Evolutionary conservation across 352 stramenopile genomes (phyloP).

Genomic region (Thraustotheca clavata): DNA sequence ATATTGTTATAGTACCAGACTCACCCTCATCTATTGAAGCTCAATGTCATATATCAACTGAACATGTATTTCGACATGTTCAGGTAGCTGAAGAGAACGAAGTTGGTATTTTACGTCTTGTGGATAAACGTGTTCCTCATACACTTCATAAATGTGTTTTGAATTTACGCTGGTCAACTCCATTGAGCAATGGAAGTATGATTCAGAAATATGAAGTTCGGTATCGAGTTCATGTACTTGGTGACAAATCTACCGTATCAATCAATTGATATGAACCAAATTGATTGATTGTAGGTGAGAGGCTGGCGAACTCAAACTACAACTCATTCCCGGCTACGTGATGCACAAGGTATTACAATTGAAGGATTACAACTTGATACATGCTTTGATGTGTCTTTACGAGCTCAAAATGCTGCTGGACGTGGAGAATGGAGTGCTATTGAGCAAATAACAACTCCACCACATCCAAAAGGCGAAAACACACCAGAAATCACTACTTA

Average conservation of each 20-base stretch:
- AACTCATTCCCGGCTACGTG: slow-evolving; percentile 26
- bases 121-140: slow-evolving; percentile 29
- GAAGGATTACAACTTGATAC: slow-evolving; percentile 49
- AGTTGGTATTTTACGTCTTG: slow-evolving; percentile 19
- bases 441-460: slow-evolving; percentile 1
- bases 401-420: slow-evolving; percentile 45
- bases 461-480: not conserved
- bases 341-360: slow-evolving; percentile 33
- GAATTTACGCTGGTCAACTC: slow-evolving; percentile 41
- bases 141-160: slow-evolving; percentile 49
- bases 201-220: slow-evolving; percentile 69
- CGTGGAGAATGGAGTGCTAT: slow-evolving; percentile 47
- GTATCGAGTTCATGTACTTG: slow-evolving; percentile 33
- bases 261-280: slow-evolving; percentile 1
- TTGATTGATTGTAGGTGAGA: not conserved
- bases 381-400: slow-evolving; percentile 51
- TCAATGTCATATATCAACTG: slow-evolving; percentile 27
- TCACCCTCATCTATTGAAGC: slow-evolving; percentile 34
- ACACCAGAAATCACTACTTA: slow-evolving; percentile 24
- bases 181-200: slow-evolving; percentile 54
- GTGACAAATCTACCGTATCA: slow-evolving; percentile 22
- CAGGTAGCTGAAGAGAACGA: slow-evolving; percentile 4
- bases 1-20: slow-evolving; percentile 29
- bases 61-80: slow-evolving; percentile 21
- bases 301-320: slow-evolving; percentile 16